A percentile compares a stretch with the other conserved stretches of the same genome.
Evolutionary conservation across 495 filamentous ascomycete genomes (phyloP).

Genomic region (Lophium mytilinum): DNA sequence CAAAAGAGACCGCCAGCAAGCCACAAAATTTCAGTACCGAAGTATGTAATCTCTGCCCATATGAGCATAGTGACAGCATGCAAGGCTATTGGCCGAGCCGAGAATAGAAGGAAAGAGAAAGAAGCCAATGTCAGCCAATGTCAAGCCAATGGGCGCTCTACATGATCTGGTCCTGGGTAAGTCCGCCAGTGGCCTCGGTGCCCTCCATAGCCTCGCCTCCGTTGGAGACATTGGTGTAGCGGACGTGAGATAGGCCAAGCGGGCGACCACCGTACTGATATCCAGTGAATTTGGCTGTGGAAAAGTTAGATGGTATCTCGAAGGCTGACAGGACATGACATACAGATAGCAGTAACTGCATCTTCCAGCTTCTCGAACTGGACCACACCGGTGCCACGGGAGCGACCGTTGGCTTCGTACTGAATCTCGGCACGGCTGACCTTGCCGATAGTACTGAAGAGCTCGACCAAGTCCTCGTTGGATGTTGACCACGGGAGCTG

Average conservation of each 20-base stretch:
- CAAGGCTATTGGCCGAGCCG: too few species aligned
- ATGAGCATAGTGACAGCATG: too few species aligned
- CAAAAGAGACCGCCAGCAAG: too few species aligned
- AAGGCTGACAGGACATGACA: constrained; percentile 19
- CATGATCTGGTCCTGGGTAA: constrained; percentile 98
- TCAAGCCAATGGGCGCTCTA: constrained; percentile 31
- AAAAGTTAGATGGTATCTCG: constrained; percentile 9
- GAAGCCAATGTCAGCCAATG: neutral
- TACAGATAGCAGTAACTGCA: constrained; percentile 83
- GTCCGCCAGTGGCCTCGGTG: constrained; percentile 55
- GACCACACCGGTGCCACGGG: constrained; percentile 90
- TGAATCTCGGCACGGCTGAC: constrained; percentile 97
- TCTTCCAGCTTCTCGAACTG: constrained; percentile 77
- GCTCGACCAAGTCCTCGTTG: constrained; percentile 90
- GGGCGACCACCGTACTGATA: constrained; percentile 97
- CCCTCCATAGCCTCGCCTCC: constrained; percentile 69
- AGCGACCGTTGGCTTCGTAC: constrained; percentile 93
- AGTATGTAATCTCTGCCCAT: too few species aligned
- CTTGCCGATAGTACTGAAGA: constrained; percentile 96
- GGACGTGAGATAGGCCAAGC: constrained; percentile 83
- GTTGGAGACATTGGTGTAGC: constrained; percentile 63
- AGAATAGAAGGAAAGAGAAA: neutral
- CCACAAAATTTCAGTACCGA: too few species aligned
- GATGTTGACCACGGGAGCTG: constrained; percentile 98
- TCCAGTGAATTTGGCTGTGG: constrained; percentile 80